Evolutionary conservation across 495 filamentous ascomycete species (phyloP), one percentile per base, ranked within the genome.

Genomic region (Haplographium delicatum): DNA sequence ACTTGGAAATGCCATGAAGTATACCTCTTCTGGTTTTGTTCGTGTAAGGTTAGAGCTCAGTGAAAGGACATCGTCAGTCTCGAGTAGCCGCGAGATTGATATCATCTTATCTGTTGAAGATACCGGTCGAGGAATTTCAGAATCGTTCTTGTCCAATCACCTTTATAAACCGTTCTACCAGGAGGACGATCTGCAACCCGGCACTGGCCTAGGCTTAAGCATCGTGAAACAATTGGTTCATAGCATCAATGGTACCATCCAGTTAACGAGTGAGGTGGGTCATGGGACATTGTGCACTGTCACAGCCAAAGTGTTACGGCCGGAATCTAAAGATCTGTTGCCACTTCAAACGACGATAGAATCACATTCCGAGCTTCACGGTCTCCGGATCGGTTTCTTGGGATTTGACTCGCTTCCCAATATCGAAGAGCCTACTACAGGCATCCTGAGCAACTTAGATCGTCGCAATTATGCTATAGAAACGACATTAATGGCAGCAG

Each of bases 1-100:
- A 1, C 83, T 88, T 48, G 84, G 86, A 10, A 91, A 91, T 61
- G 78, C 86, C 0, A 75, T 90, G 56, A 91, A 91, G 57, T 90
- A 87, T 54, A 89, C 82, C 7, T 70, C 70, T 8, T 62, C 67
- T 1, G 87, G 87, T 7, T 78, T 69, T 35, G 81, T 91, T 27
- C 73, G 73, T 5, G 16, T 47, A 15, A 25, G 22, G 9, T 7
- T 46, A 3, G 31, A 20, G n/a, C 23, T 25, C 13, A 24, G 45
- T 20, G 19, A 34, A 24, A n/a, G 11, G n/a, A 34, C 46, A 22
- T 8, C 30, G 5, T 16, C 3, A 3, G 15, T 11, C 3, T 34
- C 15, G 15, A 25, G 2, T 46, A 7, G 4, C 11, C 30, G 28
- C 10, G 22, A 19, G 5, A 5, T 7, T n/a, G 22, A 26, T 26